Conservation (phyloP, 371 early-diverging fungal genomes). For the Mucor mucedo region DNA sequence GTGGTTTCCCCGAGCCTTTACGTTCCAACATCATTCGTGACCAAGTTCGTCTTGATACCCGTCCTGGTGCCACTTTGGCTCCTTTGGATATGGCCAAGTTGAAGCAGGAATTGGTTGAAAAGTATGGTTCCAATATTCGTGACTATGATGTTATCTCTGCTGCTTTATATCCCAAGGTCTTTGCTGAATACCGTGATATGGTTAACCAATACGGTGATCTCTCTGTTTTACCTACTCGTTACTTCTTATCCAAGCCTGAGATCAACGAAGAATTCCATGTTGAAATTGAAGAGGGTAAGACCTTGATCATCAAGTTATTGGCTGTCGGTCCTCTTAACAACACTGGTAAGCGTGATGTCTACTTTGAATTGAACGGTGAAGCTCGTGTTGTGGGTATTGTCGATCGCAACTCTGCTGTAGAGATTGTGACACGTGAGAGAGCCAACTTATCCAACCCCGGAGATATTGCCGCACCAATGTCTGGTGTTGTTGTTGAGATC, state of each 20-base stretch:
- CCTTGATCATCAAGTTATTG: conserved; percentile 85
- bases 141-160: conserved; percentile 88
- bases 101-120: conserved; percentile 74
- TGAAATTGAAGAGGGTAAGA: conserved; percentile 88
- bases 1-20: conserved; percentile 93
- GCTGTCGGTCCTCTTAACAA: conserved; percentile 87
- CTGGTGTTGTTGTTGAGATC: conserved; percentile 91
- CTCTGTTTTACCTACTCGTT: conserved; percentile 86
- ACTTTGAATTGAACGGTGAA: conserved; percentile 95
- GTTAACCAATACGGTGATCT: conserved; percentile 84
- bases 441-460: conserved; percentile 79
- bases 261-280: conserved; percentile 89
- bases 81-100: conserved; percentile 80
- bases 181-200: conserved; percentile 83
- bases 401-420: conserved; percentile 67
- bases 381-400: conserved; percentile 81
- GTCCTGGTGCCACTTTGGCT: conserved; percentile 85
- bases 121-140: conserved; percentile 76
- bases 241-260: conserved; percentile 86
- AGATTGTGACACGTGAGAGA: conserved; percentile 72
- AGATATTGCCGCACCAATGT: conserved; percentile 96
- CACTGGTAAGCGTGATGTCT: conserved; percentile 89
- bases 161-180: conserved; percentile 93
- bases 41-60: conserved; percentile 76
- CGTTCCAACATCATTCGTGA: conserved; percentile 82